Evolutionary conservation across 2,329 filamentous ascomycete species (phyloP), one percentile per base, ranked within the genome.

Genomic region (Cladosporium sp.): DNA sequence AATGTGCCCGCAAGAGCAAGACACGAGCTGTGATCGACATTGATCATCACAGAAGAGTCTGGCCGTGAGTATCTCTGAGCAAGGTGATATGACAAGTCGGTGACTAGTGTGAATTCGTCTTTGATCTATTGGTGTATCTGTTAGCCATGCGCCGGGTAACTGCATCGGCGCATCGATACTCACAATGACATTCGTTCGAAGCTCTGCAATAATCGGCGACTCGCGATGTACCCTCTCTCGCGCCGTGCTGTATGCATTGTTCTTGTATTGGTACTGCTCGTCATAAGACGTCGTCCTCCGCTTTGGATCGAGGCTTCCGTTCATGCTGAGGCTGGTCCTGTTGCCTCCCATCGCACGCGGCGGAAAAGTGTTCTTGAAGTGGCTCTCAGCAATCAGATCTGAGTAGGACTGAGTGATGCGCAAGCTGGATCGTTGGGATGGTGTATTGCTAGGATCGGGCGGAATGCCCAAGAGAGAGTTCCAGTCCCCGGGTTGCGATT

Each of bases 61-160:
- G 91, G 88, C 31, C 91, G 86, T 67, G 90, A 88, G 75, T 93
- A 97, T 56, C 92, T 87, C 67, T 86, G 84, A 1, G 91, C 90
- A 18, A 97, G 82, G 68, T 89, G 86, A 69, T 88, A 86, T 3
- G 90, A 89, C 21, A 96, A 82, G 72, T 91, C 88, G 12, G 88
- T 90, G 59, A 93, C 87, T 69, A 95, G 86, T 10, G 85, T 87
- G 73, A 88, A 89, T 72, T 93, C 89, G 74, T 94, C 90, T 69
- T 89, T 85, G 72, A 93, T 86, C 88, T 93, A 6, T 33, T 10
- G 16, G 70, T 33, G 23, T 57, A 31, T 44, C 55, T 31, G 61
- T 69, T 46, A 68, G 67, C 52, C 16, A 18, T 60, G 35, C 50
- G 57, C 40, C 40, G 40, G 40, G 8, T 23, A 21, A 1, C n/a